Evolutionary conservation across 1,139 yeast species (phyloP), one percentile per base, ranked within the genome.

Genomic region (Casaregolazyma lundiana): DNA sequence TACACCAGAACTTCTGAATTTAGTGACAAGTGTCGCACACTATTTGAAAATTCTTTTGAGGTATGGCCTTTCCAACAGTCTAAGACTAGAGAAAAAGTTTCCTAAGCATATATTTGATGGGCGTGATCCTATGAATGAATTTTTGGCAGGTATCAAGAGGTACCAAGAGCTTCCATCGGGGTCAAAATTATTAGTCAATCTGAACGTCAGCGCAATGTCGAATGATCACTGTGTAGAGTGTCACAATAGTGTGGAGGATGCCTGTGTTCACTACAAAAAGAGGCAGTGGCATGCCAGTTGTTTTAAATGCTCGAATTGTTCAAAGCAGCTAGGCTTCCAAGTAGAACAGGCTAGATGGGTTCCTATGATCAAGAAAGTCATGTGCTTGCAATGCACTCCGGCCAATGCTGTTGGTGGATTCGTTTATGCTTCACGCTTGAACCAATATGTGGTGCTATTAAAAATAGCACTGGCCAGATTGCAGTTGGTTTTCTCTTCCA

Each of bases 11-110:
- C 61, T 92, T 41, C 72, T 92, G 54, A 81, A 94, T 0, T 80
- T 90, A 4, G 92, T 90, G 9, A 89, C 97, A 1, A 90, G 95
- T 1, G 73, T 94, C 59, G 97, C 98, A 0, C 98, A 94, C 64
- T 90, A 89, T 63, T 72, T 92, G 58, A 92, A 94, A 63, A 72
- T 92, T 8, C 71, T 92, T 32, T 85, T 92, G 15, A 73, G 97
- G 52, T 79, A 81, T 58, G 95, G 97, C 0, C 73, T 92, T 41
- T 78, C 79, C 51, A 80, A 81, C 56, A 86, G 96, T 0, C 69
- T 92, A 19, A 81, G 77, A 50, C 74, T 78, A 50, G 88, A 87
- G 62, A 78, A 77, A 53, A 60, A 73, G 4, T 69, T 76, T 15
- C 78, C 78, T 19, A 74, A 84, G 7, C 41, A 40, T 3, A 76